phyloP scores from a whole-genome alignment of 352 stramenopile species.

The Sclerospora graminicola region DNA sequence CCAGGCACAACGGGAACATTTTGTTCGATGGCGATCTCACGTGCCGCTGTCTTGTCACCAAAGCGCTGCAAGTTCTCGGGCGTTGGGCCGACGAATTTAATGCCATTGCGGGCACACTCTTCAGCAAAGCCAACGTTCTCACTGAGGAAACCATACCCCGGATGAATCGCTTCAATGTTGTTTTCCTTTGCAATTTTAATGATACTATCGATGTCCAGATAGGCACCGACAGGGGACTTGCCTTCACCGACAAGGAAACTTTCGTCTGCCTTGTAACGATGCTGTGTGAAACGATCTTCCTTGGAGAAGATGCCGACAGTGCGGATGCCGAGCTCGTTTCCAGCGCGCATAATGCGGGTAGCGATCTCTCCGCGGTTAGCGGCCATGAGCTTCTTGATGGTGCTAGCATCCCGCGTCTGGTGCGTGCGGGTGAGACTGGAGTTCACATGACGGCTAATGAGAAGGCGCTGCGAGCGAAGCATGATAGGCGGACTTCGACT shows the following conservation, averaged over 20 bases:
- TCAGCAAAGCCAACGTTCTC: constrained; percentile 94
- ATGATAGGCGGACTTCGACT: constrained; percentile 10
- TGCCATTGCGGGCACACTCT: constrained; percentile 83
- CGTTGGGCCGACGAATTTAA: constrained; percentile 94
- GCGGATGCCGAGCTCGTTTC: constrained; percentile 88
- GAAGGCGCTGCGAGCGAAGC: constrained; percentile 30
- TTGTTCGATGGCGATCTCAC: constrained; percentile 84
- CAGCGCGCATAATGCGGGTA: constrained; percentile 92
- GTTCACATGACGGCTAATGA: constrained; percentile 12
- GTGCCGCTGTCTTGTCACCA: constrained; percentile 85
- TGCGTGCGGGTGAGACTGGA: constrained; percentile 13
- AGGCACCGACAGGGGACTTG: constrained; percentile 90
- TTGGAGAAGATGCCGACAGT: constrained; percentile 89
- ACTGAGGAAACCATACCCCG: constrained; percentile 95
- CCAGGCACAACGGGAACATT: constrained; percentile 85
- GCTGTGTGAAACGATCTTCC: constrained; percentile 92
- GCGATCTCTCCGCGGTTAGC: constrained; percentile 98
- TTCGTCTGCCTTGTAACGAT: constrained; percentile 96
- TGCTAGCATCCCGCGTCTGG: constrained; percentile 45
- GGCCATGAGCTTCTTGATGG: constrained; percentile 94
- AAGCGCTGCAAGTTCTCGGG: constrained; percentile 86
- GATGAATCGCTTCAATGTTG: constrained; percentile 92
- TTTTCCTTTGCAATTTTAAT: constrained; percentile 89
- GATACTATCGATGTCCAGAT: constrained; percentile 93
- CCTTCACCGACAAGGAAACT: constrained; percentile 88